These are phyloP conservation scores for Castanea crenata DNA, from an alignment of 306 rosid species.

Conservation along the genomic window DNA sequence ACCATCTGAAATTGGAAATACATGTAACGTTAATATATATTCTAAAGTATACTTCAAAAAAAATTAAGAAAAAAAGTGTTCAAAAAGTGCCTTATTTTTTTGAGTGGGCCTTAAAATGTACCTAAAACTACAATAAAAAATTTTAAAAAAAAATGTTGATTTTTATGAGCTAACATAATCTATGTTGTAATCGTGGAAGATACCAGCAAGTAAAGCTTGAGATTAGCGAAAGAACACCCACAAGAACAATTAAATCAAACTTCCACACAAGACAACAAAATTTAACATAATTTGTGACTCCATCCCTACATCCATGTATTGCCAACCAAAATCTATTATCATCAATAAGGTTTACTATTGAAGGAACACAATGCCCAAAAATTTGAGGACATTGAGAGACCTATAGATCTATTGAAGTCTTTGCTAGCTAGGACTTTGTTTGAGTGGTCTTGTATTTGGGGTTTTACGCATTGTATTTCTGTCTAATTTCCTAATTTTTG, in stretches of 20 bases:
- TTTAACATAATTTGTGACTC: neutral
- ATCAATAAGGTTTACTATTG: too few relatives aligned
- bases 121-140: neutral
- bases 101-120: neutral
- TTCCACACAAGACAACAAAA: neutral
- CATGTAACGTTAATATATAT: constrained; percentile 25
- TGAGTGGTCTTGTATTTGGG: too few relatives aligned
- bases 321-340: neutral
- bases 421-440: too few relatives aligned
- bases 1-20: constrained; percentile 59
- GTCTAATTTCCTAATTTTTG: too few relatives aligned
- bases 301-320: neutral
- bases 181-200: neutral
- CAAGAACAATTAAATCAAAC: neutral
- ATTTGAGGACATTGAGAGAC: too few relatives aligned
- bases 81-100: neutral
- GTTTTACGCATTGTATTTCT: too few relatives aligned
- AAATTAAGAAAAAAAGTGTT: neutral
- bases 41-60: neutral
- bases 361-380: too few relatives aligned
- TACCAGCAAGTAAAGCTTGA: neutral
- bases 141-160: neutral
- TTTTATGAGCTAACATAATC: neutral
- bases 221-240: neutral
- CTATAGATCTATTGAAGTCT: too few relatives aligned